Base-by-base conservation (phyloP, 2,329 filamentous ascomycete genomes). In the Penicillium sp. region DNA sequence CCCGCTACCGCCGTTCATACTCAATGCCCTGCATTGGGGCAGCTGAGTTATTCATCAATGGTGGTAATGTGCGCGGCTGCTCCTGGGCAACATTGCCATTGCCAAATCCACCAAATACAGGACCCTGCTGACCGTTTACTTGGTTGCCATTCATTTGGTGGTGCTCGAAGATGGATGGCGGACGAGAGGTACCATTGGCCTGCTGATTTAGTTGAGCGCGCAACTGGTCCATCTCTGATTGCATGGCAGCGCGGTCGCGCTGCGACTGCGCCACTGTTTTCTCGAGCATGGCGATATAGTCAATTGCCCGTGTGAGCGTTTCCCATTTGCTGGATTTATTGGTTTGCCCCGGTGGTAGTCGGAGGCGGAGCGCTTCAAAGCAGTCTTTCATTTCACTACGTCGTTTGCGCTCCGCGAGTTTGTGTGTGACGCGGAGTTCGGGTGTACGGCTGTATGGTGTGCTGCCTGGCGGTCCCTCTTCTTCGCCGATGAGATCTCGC, bases 301-400 rank as follows among this genome's bases (percentile, higher is more conserved):
- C 75, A 45, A 77, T 77, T 14, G 75, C 75, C 71, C 55, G 16
- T 18, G 73, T 75, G 16, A 77, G 58, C 1, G 74, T 77, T 55
- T 77, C 75, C 75, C 75, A 77, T 64, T 77, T 77, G 61, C 75
- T 77, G 7, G 75, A 77, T 55, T 77, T 77, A 59, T 75, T 76
- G 53, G 72, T 75, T 55, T 75, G 74, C 46, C 63, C 69, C 13
- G 72, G 65, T 3, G 75, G 75, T 1, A 77, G 65, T 27, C 72
- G 70, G 31, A 68, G 58, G 27, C 75, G 68, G 36, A 77, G 58
- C 16, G 68, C 62, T 57, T 77, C 75, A 52, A 77, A 77, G 41
- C 75, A 75, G 57, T 76, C 74, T 52, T 77, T 77, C 75, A 77
- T 77, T 54, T 77, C 75, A 48, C 75, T 77, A 38, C 75, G 73